Evolutionary conservation across 768 basidiomycete species (phyloP), one percentile per base, ranked within the genome.

Genomic region (Agaricus blazei): DNA sequence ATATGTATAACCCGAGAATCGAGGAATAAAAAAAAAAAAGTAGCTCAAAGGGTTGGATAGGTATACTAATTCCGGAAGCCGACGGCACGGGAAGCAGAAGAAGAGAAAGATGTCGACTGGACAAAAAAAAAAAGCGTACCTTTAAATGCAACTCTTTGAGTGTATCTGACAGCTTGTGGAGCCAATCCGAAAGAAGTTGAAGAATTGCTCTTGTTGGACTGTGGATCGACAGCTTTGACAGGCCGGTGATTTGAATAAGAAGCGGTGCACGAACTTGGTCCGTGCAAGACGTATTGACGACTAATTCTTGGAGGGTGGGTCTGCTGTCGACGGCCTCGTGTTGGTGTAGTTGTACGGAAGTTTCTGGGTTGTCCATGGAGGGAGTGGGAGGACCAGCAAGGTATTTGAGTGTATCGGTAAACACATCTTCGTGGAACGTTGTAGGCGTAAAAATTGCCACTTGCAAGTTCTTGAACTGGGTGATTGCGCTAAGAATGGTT

Each of bases 141-240:
- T 66, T 70, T 3, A 84, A 62, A 65, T 76, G 73, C 24, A 82
- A 65, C 37, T 67, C 70, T 15, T 52, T 59, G 29, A 82, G 60
- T 4, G 65, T 66, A 9, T 56, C 52, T 0, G 67, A 67, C 27
- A 81, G 63, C 27, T 62, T 63, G 23, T 54, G 58, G 4, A 82
- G 63, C 80, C 81, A 81, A 1, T 67, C 71, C 9, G 77, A 74
- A 4, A 80, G 68, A 26, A 73, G 61, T 19, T 75, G 62, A 12
- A 81, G 64, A 23, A 78, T 69, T 8, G 70, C 65, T 43, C 79
- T 65, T 4, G 40, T 41, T 19, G 40, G 40, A 15, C 40, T 41
- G 40, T 41, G 19, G 40, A 41, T 41, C 40, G 40, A 41, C 40
- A 19, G 40, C 19, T 41, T 41, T 41, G 40, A 19, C 40, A 41